Evolutionary conservation across 768 basidiomycete species (phyloP).

Genomic region (Termitomyces sp.): DNA sequence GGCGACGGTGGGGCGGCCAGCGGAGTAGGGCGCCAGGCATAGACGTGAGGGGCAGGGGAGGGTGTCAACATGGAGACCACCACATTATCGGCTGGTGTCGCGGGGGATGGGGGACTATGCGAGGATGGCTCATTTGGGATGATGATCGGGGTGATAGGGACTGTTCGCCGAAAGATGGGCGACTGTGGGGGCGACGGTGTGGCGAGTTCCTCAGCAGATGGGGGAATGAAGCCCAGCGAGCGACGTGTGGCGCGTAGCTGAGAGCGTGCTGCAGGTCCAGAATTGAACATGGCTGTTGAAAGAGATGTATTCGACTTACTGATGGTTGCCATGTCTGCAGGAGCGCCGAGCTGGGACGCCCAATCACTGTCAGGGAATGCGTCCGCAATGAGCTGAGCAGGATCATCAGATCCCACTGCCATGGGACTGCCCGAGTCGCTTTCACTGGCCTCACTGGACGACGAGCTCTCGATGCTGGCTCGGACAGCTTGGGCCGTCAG

Average conservation of each 20-base stretch:
- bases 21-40: slow-evolving; percentile 43
- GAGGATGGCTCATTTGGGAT: slow-evolving; percentile 28
- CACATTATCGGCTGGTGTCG: slow-evolving; percentile 23
- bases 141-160: slow-evolving; percentile 35
- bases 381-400: slow-evolving; percentile 34
- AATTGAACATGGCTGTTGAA: slow-evolving; percentile 1
- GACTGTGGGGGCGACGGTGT: slow-evolving; percentile 16
- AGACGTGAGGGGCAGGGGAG: slow-evolving; percentile 55
- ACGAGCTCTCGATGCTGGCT: slow-evolving; percentile 30
- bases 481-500: slow-evolving; percentile 25
- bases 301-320: slow-evolving; percentile 1
- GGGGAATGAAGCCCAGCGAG: slow-evolving; percentile 20
- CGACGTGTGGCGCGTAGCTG: slow-evolving; percentile 17
- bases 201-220: slow-evolving; percentile 18
- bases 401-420: slow-evolving; percentile 41
- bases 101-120: slow-evolving; percentile 26
- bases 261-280: neutral
- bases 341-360: slow-evolving; percentile 16
- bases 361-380: slow-evolving; percentile 29
- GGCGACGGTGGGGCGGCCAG: slow-evolving; percentile 32
- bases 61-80: slow-evolving; percentile 33
- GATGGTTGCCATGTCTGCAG: slow-evolving; percentile 2
- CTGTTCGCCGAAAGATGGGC: slow-evolving; percentile 25
- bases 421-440: slow-evolving; percentile 50
- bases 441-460: slow-evolving; percentile 38